phyloP scores from a whole-genome alignment of 345 rosid genomes.

The Hibiscus tridactylites region DNA sequence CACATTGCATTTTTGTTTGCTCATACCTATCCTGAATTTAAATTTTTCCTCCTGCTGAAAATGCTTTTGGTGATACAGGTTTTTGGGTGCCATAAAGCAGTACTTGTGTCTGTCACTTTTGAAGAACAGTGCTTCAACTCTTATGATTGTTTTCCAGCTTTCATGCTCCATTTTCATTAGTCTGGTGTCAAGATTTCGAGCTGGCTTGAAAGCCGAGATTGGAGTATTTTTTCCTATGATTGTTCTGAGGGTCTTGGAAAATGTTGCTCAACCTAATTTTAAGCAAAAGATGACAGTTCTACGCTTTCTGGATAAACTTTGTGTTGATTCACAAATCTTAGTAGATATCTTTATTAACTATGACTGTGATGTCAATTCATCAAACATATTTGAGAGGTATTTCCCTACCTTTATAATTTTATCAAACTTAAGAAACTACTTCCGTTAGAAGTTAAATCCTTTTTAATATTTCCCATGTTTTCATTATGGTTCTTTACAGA shows the following conservation, averaged over 20 bases:
- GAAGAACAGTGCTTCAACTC: constrained; percentile 95
- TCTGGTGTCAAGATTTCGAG: constrained; percentile 81
- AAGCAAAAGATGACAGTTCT: constrained; percentile 99
- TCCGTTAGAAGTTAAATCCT: not conserved
- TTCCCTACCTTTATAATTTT: constrained; percentile 3
- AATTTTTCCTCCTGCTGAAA: constrained; percentile 26
- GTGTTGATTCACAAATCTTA: constrained; percentile 91
- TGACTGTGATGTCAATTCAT: constrained; percentile 98
- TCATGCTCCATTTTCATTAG: constrained; percentile 99
- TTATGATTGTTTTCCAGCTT: constrained; percentile 97
- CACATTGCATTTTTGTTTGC: not conserved
- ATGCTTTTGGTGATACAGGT: constrained; percentile 47
- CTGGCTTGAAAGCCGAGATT: constrained; percentile 98
- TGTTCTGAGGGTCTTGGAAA: constrained; percentile 90
- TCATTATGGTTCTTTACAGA: constrained; percentile 34
- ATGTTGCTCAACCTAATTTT: constrained; percentile 96
- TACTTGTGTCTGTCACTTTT: constrained; percentile 85
- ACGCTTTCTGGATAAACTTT: constrained; percentile 89
- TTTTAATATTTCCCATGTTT: not conserved
- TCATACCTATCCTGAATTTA: not conserved
- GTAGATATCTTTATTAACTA: constrained; percentile 98
- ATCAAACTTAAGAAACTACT: not conserved
- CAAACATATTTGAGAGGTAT: constrained; percentile 97
- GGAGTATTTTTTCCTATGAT: constrained; percentile 99
- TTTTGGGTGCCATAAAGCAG: constrained; percentile 96